Conservation (phyloP, 306 rosid genomes). For the Lathyrus sativus region DNA sequence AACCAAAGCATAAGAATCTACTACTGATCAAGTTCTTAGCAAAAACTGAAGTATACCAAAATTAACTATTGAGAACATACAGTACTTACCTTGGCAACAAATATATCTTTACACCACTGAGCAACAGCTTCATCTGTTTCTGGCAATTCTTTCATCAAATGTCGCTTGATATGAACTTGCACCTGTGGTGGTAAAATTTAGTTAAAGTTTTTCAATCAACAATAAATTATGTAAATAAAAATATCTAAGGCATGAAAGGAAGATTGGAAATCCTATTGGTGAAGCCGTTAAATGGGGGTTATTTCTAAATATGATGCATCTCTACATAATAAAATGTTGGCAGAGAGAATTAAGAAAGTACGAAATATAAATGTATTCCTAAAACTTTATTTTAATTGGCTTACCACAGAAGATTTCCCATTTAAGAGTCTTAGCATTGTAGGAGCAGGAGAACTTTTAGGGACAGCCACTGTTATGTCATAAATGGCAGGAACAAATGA, state of each 20-base stretch:
- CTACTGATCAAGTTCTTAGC: background rate
- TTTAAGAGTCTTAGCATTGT: conserved; percentile 90
- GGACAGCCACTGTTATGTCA: conserved; percentile 81
- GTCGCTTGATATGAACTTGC: conserved; percentile 90
- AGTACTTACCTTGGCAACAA: conserved; percentile 70
- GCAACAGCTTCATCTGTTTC: conserved; percentile 88
- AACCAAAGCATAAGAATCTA: background rate
- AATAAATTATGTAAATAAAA: background rate
- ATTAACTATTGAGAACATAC: background rate
- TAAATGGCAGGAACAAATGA: conserved; percentile 88
- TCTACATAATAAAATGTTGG: conserved; percentile 9
- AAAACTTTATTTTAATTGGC: conserved; percentile 37
- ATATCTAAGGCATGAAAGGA: background rate
- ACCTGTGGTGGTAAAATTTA: conserved; percentile 51
- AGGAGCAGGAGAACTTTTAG: conserved; percentile 78
- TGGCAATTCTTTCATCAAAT: conserved; percentile 81
- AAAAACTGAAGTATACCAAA: conserved; percentile 7
- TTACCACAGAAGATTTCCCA: conserved; percentile 92
- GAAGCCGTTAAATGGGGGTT: background rate
- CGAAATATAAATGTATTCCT: conserved; percentile 25
- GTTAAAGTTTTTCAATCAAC: conserved; percentile 4
- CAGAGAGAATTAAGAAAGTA: conserved; percentile 2
- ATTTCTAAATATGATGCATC: background rate
- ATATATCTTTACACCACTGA: conserved; percentile 92
- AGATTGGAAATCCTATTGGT: conserved; percentile 9